These are phyloP conservation scores for Boletus sensibilis DNA, from an alignment of 768 basidiomycete species.

Conservation along the genomic window DNA sequence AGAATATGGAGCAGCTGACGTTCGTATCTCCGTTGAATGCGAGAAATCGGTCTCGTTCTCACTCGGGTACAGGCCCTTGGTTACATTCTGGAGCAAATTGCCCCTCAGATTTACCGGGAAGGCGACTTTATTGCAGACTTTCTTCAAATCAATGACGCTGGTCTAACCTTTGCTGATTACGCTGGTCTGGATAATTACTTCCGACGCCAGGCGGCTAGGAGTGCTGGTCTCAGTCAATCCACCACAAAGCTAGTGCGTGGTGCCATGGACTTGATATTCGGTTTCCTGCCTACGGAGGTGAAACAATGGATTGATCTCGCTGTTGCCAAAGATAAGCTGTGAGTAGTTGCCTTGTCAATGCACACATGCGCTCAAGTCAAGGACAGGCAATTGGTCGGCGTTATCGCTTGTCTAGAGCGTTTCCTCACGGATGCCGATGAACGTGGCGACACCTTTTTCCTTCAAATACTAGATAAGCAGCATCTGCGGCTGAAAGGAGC, in stretches of 20 bases:
- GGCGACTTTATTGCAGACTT: conserved; percentile 89
- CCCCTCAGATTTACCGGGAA: conserved; percentile 75
- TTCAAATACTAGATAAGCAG: conserved; percentile 79
- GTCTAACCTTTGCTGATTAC: conserved; percentile 92
- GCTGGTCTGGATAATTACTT: conserved; percentile 94
- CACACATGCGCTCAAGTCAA: conserved; percentile 3
- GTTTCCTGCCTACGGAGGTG: conserved; percentile 82
- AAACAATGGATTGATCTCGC: conserved; percentile 84
- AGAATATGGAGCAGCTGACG: conserved; percentile 71
- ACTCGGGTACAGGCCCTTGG: conserved; percentile 59
- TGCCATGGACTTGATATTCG: conserved; percentile 94
- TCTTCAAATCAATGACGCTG: conserved; percentile 85
- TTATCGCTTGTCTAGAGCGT: conserved; percentile 75
- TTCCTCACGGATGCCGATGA: conserved; percentile 78
- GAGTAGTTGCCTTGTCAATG: conserved; percentile 6
- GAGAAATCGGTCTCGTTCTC: background rate
- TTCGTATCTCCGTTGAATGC: conserved; percentile 29
- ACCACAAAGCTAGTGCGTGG: conserved; percentile 81
- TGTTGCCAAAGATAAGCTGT: conserved; percentile 76
- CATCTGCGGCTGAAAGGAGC: conserved; percentile 71
- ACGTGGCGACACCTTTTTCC: conserved; percentile 68
- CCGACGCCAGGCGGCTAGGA: conserved; percentile 82
- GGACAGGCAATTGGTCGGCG: conserved; percentile 78
- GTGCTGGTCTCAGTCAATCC: conserved; percentile 59
- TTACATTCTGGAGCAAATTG: conserved; percentile 72